Percentiles rank a stretch among this genome's conserved stretches.
Conservation (phyloP, 2,329 filamentous ascomycete genomes). For the Colletotrichum costaricense region DNA sequence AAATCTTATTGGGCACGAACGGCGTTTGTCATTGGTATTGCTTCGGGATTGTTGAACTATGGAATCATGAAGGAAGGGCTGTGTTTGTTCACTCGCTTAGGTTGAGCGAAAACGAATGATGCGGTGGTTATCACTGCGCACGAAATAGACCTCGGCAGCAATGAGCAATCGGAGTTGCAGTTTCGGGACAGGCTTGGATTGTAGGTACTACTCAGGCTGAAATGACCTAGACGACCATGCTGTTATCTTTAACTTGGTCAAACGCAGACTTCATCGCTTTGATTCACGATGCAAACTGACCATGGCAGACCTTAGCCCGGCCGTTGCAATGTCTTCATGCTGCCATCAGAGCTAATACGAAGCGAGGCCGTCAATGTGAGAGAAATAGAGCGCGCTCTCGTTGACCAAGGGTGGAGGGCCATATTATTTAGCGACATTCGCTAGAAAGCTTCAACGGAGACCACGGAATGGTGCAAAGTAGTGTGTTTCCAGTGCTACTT, state of each 20-base stretch:
- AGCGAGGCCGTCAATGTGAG: too few relatives aligned
- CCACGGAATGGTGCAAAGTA: too few relatives aligned
- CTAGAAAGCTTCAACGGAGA: too few relatives aligned
- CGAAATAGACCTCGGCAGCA: background rate
- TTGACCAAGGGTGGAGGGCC: too few relatives aligned
- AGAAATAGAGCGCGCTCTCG: too few relatives aligned
- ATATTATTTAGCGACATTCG: too few relatives aligned
- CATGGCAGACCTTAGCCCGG: background rate
- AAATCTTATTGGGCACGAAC: background rate
- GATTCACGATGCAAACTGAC: background rate
- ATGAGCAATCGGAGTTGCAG: background rate
- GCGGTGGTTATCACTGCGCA: background rate
- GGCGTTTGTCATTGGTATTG: constrained; percentile 1
- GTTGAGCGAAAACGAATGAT: background rate
- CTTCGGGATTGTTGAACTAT: background rate
- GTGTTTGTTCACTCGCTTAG: background rate
- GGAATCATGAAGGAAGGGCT: background rate
- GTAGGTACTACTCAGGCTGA: background rate
- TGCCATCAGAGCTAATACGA: too few relatives aligned
- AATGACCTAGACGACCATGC: background rate
- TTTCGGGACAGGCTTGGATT: background rate
- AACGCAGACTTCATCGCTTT: background rate
- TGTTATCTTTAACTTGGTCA: background rate
- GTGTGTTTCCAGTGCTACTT: background rate
- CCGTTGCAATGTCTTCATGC: background rate